A percentile compares a stretch with the other conserved stretches of the same genome.
Evolutionary conservation across 108 stramenopile species (phyloP).

Genomic region (Parietichytrium sp.): DNA sequence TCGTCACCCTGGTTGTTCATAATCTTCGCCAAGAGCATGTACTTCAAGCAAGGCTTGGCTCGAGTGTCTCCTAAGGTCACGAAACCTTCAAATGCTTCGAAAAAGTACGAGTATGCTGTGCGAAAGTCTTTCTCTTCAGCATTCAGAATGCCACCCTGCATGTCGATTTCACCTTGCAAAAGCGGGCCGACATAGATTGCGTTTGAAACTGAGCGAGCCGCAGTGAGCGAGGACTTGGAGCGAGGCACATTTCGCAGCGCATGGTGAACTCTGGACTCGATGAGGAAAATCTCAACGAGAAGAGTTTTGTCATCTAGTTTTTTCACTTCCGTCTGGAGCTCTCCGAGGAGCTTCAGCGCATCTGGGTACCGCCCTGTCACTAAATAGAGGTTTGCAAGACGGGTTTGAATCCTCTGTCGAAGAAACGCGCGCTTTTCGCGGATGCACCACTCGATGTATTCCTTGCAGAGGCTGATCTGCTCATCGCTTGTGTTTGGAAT

Average conservation of each 20-base stretch:
- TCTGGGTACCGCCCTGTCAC: constrained; percentile 75
- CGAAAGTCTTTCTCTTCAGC: constrained; percentile 97
- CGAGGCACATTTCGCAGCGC: constrained; percentile 92
- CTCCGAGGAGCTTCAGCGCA: constrained; percentile 78
- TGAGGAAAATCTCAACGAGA: constrained; percentile 90
- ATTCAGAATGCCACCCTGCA: constrained; percentile 93
- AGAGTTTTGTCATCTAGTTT: constrained; percentile 98
- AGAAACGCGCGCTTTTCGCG: constrained; percentile 89
- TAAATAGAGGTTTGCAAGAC: constrained; percentile 79
- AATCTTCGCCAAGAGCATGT: constrained; percentile 96
- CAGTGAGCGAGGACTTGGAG: constrained; percentile 95
- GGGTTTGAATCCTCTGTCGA: constrained; percentile 93
- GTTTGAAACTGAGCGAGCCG: constrained; percentile 90
- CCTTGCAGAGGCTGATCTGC: constrained; percentile 75
- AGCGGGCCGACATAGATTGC: constrained; percentile 89
- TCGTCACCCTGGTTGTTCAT: constrained; percentile 65
- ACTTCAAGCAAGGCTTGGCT: constrained; percentile 80
- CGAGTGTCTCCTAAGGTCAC: constrained; percentile 77
- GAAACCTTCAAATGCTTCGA: constrained; percentile 96
- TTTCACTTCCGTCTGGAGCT: constrained; percentile 87
- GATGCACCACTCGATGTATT: constrained; percentile 85
- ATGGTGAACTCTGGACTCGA: constrained; percentile 88
- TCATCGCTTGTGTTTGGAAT: constrained; percentile 79
- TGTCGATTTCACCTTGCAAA: constrained; percentile 89
- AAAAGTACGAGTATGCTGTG: constrained; percentile 97